Evolutionary conservation across 2,329 filamentous ascomycete species (phyloP), one percentile per base, ranked within the genome.

Genomic region (Cucurbitaria berberidis): DNA sequence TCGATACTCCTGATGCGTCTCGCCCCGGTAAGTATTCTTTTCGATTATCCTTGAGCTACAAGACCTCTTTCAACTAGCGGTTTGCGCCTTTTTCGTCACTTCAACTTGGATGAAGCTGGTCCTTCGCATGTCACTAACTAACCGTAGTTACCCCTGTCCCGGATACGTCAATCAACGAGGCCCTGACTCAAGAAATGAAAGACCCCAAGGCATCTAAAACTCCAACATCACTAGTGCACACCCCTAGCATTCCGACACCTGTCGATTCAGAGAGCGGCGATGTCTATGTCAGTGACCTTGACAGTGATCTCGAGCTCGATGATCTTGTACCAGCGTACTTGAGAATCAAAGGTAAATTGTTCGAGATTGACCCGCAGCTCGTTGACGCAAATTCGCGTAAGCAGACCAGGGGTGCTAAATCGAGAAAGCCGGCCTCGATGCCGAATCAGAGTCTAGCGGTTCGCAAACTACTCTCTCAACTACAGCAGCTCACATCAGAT

Each of bases 401-500:
- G 67, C 60, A 57, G 30, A 57, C 44, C 1, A 72, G 67, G 35
- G 51, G 52, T 15, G 32, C 10, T 1, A 70, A 70, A 41, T 57
- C 54, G n/a, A 63, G 60, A 15, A 63, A 58, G 36, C 27, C 36
- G 32, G 58, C 48, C 59, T 57, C 39, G 54, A 60, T 29, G 53
- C 51, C 57, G 24, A 63, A 64, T 9, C 59, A 66, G 26, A 67
- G 68, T 15, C 72, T 83, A 19, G 82, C 85, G 55, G 78, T 86
- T 38, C 82, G 83, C 9, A 90, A 87, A 63, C 75, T 96, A 2
- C 81, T 88, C 35, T 86, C 87, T 15, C 96, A 93, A 69, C 77
- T 97, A 34, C 82, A 86, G 32, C 84, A 84, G 55, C 90, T 97
- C 36, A 89, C 95, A 66, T 88, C 85, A 2, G 81, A 84, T 61